A percentile compares a stretch with the other conserved stretches of the same genome.
These are phyloP conservation scores for Ramularia endophylla DNA, from an alignment of 2,329 filamentous ascomycete species.

Conservation along the genomic window DNA sequence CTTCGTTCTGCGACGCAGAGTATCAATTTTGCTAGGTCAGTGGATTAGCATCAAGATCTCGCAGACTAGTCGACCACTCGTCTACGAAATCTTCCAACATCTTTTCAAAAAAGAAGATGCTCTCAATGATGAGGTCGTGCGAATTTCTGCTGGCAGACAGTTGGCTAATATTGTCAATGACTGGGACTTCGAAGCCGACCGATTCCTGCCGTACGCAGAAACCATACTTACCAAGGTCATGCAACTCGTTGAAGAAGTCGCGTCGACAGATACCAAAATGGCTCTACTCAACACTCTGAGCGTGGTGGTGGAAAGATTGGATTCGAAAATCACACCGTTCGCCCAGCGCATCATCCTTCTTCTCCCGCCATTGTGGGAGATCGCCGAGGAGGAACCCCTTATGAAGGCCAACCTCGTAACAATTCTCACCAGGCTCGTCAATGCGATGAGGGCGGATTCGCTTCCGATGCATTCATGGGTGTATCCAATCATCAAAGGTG, in stretches of 20 bases:
- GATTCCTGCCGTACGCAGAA: slow-evolving; percentile 71
- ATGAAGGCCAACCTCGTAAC: slow-evolving; percentile 91
- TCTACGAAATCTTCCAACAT: slow-evolving; percentile 87
- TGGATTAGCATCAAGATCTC: slow-evolving; percentile 79
- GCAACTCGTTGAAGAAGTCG: slow-evolving; percentile 70
- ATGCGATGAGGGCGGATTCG: slow-evolving; percentile 73
- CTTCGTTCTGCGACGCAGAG: slow-evolving; percentile 78
- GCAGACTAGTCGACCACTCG: slow-evolving; percentile 60
- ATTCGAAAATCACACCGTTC: slow-evolving; percentile 60
- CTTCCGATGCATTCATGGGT: slow-evolving; percentile 73
- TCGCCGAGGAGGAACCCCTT: slow-evolving; percentile 78
- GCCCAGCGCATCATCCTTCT: slow-evolving; percentile 77
- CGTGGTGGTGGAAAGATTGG: slow-evolving; percentile 73
- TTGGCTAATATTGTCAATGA: slow-evolving; percentile 76
- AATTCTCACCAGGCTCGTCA: slow-evolving; percentile 77
- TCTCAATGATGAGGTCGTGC: slow-evolving; percentile 84
- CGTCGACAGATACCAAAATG: slow-evolving; percentile 83
- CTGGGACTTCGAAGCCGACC: slow-evolving; percentile 68
- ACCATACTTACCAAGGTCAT: slow-evolving; percentile 68
- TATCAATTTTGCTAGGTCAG: slow-evolving; percentile 81
- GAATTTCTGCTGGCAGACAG: slow-evolving; percentile 82
- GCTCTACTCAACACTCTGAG: slow-evolving; percentile 82
- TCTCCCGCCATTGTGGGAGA: slow-evolving; percentile 77
- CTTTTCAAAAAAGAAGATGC: slow-evolving; percentile 73
- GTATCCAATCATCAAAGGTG: slow-evolving; percentile 73